Percentiles rank a stretch among this genome's conserved stretches.
These are phyloP conservation scores for Scortechinia acanthostroma DNA, from an alignment of 2,329 filamentous ascomycete genomes.

Conservation along the genomic window DNA sequence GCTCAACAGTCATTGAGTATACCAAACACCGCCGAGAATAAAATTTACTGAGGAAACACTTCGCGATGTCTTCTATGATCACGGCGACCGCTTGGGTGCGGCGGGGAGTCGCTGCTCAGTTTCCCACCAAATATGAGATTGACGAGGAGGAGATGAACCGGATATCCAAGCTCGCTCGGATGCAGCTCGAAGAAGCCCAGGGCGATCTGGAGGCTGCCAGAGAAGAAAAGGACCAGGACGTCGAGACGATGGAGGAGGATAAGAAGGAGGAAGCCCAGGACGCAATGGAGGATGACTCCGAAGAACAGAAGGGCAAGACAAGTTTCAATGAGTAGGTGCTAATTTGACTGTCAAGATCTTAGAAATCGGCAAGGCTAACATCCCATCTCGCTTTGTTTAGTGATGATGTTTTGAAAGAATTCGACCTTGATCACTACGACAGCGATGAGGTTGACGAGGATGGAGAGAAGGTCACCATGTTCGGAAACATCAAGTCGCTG, in stretches of 20 bases:
- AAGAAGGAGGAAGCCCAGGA: conserved; percentile 21
- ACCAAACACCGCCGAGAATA: too few species aligned
- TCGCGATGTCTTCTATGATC: conserved; percentile 61
- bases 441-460: conserved; percentile 68
- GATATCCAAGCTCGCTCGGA: conserved; percentile 67
- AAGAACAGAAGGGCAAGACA: conserved; percentile 11
- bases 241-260: conserved; percentile 5
- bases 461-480: conserved; percentile 46
- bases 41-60: too few species aligned
- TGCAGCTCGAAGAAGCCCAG: conserved; percentile 69
- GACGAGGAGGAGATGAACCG: conserved; percentile 71
- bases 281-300: conserved; percentile 24
- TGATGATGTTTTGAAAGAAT: conserved; percentile 84
- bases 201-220: conserved; percentile 46
- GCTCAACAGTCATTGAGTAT: too few species aligned
- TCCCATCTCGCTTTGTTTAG: too few species aligned
- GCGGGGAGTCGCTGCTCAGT: conserved; percentile 69
- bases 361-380: not conserved
- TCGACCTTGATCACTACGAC: conserved; percentile 93
- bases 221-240: conserved; percentile 7
- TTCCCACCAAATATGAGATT: conserved; percentile 69
- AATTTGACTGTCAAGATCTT: not conserved
- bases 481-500: conserved; percentile 87
- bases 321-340: not conserved
- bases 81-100: conserved; percentile 72